These are phyloP conservation scores for Leccinum arenicola DNA, from an alignment of 768 basidiomycete genomes.

Conservation along the genomic window DNA sequence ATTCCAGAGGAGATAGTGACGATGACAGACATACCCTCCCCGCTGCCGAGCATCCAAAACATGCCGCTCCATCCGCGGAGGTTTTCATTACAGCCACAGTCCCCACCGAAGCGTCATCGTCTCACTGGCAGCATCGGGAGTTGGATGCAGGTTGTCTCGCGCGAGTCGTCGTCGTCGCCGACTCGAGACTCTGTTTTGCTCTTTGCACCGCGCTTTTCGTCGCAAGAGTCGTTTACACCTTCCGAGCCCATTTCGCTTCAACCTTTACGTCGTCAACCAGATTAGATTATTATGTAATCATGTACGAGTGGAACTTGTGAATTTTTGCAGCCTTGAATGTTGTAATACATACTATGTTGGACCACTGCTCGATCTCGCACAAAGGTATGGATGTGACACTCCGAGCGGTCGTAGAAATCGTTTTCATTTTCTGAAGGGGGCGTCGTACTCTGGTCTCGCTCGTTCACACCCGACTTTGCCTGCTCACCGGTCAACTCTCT, in stretches of 20 bases:
- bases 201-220: conserved; percentile 15
- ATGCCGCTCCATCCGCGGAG: conserved; percentile 23
- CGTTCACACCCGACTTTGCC: conserved; percentile 84
- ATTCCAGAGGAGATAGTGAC: conserved; percentile 14
- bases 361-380: conserved; percentile 94
- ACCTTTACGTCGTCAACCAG: conserved; percentile 26
- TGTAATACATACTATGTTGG: conserved; percentile 58
- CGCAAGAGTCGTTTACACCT: conserved; percentile 4
- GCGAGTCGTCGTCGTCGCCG: conserved; percentile 5
- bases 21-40: conserved; percentile 10
- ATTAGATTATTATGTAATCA: neutral
- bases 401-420: neutral
- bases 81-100: conserved; percentile 12
- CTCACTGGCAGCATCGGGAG: conserved; percentile 19
- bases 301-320: neutral
- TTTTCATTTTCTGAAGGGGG: conserved; percentile 56
- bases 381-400: conserved; percentile 53
- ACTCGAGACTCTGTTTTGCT: conserved; percentile 7
- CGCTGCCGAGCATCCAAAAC: conserved; percentile 16
- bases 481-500: conserved; percentile 84
- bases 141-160: conserved; percentile 19
- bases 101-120: neutral
- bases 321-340: neutral
- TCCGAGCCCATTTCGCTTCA: conserved; percentile 16
- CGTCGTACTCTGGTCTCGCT: conserved; percentile 90